Conservation (phyloP, 1,139 yeast species). For the Sugiyamaella castrensis region DNA sequence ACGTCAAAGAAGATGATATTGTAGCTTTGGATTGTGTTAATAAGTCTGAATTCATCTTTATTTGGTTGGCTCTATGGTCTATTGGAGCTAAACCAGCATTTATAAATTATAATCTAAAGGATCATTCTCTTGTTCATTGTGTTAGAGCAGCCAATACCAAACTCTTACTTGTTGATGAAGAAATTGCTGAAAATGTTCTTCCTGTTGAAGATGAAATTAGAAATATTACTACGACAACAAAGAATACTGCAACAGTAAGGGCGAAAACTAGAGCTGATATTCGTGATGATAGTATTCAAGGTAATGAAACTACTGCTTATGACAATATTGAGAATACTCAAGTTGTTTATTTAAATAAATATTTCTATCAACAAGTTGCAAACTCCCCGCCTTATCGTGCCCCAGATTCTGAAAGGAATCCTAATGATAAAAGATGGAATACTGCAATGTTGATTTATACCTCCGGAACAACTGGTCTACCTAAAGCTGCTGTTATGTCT, state of each 20-base stretch:
- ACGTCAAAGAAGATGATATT: slow-evolving; percentile 63
- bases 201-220: slow-evolving; percentile 51
- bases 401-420: slow-evolving; percentile 35
- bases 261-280: slow-evolving; percentile 59
- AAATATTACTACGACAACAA: not conserved
- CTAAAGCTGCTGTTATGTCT: slow-evolving; percentile 91
- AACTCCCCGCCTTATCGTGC: slow-evolving; percentile 45
- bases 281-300: slow-evolving; percentile 52
- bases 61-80: slow-evolving; percentile 89
- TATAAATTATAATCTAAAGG: slow-evolving; percentile 74
- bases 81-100: slow-evolving; percentile 89
- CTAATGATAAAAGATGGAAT: slow-evolving; percentile 35
- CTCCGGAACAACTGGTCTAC: slow-evolving; percentile 93
- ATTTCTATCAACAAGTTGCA: slow-evolving; percentile 42
- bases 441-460: slow-evolving; percentile 80
- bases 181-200: slow-evolving; percentile 54
- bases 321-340: slow-evolving; percentile 34
- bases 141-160: slow-evolving; percentile 63
- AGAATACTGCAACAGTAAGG: not conserved
- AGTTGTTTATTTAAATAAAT: slow-evolving; percentile 53
- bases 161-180: slow-evolving; percentile 73
- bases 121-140: slow-evolving; percentile 76
- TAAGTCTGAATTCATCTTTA: slow-evolving; percentile 72
- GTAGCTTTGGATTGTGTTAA: slow-evolving; percentile 78
- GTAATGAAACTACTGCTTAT: slow-evolving; percentile 49